phyloP scores from a whole-genome alignment of 352 stramenopile species.

The Phytophthora citrophthora region DNA sequence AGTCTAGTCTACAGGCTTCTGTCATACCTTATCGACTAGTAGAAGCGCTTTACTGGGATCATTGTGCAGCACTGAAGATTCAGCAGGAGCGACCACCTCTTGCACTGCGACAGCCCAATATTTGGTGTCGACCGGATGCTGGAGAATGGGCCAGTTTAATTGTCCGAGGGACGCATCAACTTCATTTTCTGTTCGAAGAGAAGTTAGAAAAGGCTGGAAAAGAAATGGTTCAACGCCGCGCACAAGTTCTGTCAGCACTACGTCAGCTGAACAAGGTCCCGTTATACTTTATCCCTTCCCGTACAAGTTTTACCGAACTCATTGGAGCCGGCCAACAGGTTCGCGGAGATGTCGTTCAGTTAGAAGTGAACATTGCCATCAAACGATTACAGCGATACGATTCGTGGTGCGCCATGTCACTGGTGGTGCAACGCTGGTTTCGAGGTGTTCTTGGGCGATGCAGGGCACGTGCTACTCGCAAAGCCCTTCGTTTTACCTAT shows the following conservation, averaged over 20 bases:
- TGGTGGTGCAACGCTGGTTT: constrained; percentile 68
- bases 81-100: constrained; percentile 50
- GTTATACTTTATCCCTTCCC: constrained; percentile 58
- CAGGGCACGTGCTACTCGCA: constrained; percentile 30
- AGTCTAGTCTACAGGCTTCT: not conserved
- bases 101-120: constrained; percentile 52
- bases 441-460: constrained; percentile 49
- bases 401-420: constrained; percentile 51
- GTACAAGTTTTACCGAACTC: constrained; percentile 51
- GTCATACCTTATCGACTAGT: constrained; percentile 42
- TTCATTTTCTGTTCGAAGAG: constrained; percentile 74
- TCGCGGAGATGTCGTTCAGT: constrained; percentile 73
- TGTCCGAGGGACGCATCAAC: constrained; percentile 63
- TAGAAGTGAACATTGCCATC: constrained; percentile 64
- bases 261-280: constrained; percentile 62
- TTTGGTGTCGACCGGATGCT: constrained; percentile 78
- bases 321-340: constrained; percentile 63
- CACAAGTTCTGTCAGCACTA: constrained; percentile 54
- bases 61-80: constrained; percentile 73
- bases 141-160: constrained; percentile 75
- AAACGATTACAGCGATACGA: constrained; percentile 76
- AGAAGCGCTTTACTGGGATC: constrained; percentile 84
- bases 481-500: constrained; percentile 40
- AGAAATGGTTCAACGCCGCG: constrained; percentile 59
- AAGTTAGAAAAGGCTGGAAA: constrained; percentile 58